Evolutionary conservation across 2,329 filamentous ascomycete species (phyloP).

Genomic region (Trichoderma breve): DNA sequence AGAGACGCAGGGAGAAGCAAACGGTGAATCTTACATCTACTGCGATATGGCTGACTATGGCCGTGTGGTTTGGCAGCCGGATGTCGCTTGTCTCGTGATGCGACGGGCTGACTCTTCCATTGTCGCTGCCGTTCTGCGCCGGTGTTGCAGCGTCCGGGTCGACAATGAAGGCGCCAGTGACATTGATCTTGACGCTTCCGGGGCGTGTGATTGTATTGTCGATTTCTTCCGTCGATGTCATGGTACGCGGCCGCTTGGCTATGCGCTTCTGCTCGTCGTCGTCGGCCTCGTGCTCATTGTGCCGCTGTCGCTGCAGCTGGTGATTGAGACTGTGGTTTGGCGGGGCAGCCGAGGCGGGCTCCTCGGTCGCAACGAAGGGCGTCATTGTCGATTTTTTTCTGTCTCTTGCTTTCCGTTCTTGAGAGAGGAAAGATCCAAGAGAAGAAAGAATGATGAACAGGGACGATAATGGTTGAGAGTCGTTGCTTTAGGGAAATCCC

Average conservation of each 20-base stretch:
- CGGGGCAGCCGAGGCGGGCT: slow-evolving; percentile 16
- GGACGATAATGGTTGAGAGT: not conserved
- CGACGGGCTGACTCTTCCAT: slow-evolving; percentile 48
- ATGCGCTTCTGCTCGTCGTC: slow-evolving; percentile 4
- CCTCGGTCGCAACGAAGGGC: slow-evolving; percentile 14
- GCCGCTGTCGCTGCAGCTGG: not conserved
- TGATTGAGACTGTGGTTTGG: slow-evolving; percentile 11
- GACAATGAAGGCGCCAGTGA: slow-evolving; percentile 93
- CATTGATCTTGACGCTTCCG: slow-evolving; percentile 86
- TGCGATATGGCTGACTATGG: slow-evolving; percentile 93
- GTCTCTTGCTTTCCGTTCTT: not conserved
- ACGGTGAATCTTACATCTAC: slow-evolving; percentile 69
- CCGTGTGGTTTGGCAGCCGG: slow-evolving; percentile 90
- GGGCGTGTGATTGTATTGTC: slow-evolving; percentile 61
- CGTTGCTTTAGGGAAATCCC: not conserved
- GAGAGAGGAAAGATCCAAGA: not conserved
- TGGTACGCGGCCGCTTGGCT: slow-evolving; percentile 29
- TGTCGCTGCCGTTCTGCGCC: slow-evolving; percentile 37
- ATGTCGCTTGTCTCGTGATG: slow-evolving; percentile 83
- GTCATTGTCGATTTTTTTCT: slow-evolving; percentile 4
- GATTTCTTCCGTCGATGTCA: slow-evolving; percentile 56
- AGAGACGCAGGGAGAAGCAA: not conserved
- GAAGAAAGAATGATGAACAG: not conserved
- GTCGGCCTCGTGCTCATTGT: slow-evolving; percentile 4
- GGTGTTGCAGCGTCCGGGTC: slow-evolving; percentile 68